Evolutionary conservation across 2,329 filamentous ascomycete species (phyloP).

Genomic region (Gnomoniopsis sp.): DNA sequence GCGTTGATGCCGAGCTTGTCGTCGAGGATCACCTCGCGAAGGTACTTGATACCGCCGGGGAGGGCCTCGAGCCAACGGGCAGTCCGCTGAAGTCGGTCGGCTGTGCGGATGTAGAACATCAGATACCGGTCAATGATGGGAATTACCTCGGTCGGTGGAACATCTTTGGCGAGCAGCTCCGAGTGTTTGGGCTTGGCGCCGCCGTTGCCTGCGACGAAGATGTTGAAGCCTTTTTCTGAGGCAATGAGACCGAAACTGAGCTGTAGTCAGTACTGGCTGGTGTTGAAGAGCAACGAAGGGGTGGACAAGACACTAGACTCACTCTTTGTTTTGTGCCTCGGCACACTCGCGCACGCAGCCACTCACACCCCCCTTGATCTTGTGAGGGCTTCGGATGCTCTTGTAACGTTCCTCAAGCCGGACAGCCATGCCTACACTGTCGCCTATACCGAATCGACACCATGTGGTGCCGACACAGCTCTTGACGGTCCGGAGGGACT

Average conservation of each 20-base stretch:
- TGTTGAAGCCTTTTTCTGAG: conserved; percentile 89
- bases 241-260: conserved; percentile 81
- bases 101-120: conserved; percentile 91
- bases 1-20: conserved; percentile 84
- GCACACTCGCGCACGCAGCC: conserved; percentile 92
- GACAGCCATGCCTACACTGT: conserved; percentile 88
- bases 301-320: conserved; percentile 30
- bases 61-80: conserved; percentile 83
- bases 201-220: conserved; percentile 87
- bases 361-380: conserved; percentile 86
- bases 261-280: conserved; percentile 11
- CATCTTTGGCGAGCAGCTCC: conserved; percentile 81
- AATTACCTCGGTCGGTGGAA: conserved; percentile 76
- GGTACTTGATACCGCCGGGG: conserved; percentile 79
- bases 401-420: conserved; percentile 88
- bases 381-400: conserved; percentile 83
- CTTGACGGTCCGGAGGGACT: conserved; percentile 85
- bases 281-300: neutral
- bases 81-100: conserved; percentile 84
- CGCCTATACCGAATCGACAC: conserved; percentile 85
- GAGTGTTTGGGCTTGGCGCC: conserved; percentile 81
- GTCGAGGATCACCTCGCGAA: conserved; percentile 76
- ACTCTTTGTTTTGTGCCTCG: conserved; percentile 91
- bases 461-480: conserved; percentile 88
- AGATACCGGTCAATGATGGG: conserved; percentile 85